Base-by-base conservation (phyloP, 352 stramenopile genomes). In the Blastocystis hominis region DNA sequence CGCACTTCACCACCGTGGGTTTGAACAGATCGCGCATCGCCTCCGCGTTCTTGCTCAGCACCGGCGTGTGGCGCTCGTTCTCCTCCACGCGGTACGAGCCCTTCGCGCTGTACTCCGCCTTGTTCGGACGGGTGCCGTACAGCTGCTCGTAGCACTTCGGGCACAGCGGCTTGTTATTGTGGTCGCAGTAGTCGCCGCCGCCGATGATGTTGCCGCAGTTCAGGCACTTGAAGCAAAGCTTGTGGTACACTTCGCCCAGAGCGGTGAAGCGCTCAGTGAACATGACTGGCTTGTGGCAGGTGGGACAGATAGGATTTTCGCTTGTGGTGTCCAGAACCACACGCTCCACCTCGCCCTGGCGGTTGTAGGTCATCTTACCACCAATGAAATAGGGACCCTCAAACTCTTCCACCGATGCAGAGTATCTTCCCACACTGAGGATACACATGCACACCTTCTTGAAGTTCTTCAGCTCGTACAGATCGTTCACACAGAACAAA, bases 401-500 rank as follows among this genome's bases (percentile, higher is more conserved):
- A 5, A 86, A 86, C 42, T 69, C 55, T 15, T 36, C 40, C 17
- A 86, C 42, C 9, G 34, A 38, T 10, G 75, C 75, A 69, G 75
- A 86, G 34, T 75, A 54, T 2, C 75, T 30, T 20, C 75, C 75
- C 20, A 86, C 55, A 59, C 50, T 53, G 10, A 86, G 55, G 55
- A 86, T 69, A 46, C 62, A 75, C 50, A 75, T 69, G 34, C 75
- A 86, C 38, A 86, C 62, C 75, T 86, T 86, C 75, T 86, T 86
- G 62, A 86, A 86, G 62, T 86, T 63, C 36, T 69, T 86, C 62
- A 86, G 34, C 62, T 86, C 75, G 34, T 75, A 86, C 55, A 86
- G 75, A 69, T 86, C 75, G 40, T 36, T 86, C 75, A 86, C 75
- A 53, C 55, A 75, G 62, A 86, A 86, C 75, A 86, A 42, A 42